Evolutionary conservation across 495 filamentous ascomycete species (phyloP), one percentile per base, ranked within the genome.

Genomic region (Penicillium samsonianum): DNA sequence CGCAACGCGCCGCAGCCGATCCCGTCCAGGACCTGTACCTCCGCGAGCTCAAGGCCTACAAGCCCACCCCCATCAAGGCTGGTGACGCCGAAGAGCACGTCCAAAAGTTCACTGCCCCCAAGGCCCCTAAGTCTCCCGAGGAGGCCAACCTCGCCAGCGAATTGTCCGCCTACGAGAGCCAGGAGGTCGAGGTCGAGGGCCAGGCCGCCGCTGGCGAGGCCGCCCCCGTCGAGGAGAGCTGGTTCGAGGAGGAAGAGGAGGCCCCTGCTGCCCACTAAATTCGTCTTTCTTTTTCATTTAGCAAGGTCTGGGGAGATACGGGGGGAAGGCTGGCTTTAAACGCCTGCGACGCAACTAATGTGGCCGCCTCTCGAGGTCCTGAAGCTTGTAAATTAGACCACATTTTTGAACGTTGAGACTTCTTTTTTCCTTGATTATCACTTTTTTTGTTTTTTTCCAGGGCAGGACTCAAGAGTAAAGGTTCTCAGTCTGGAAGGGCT

Each of bases 1-100:
- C 54, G 26, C 46, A 53, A 30, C 31, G 38, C 26, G 33, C 23
- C 69, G 56, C 72, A 98, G 95, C 87, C 79, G 94, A 99, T 77
- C 82, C 94, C 61, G 88, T 99, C 63, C 94, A 96, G 78, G 93
- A 97, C 62, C 85, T 99, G 66, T 99, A 98, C 84, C 87, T 99
- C 65, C 84, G 84, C 64, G 93, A 97, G 74, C 86, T 99, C 65
- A 92, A 90, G 74, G 82, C 84, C 75, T 97, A 93, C 87, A 99
- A 97, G 82, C 81, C 89, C 37, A 77, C 87, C 20, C 81, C 87
- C 49, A 65, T 92, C 79, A 97, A 97, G 79, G 78, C 91, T 49
- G 81, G 82, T 58, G 95, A 97, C 72, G 80, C 91, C 68, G 90
- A 92, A 53, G 92, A 89, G 67, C 89, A 95, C 65, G 94, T 98